phyloP scores from a whole-genome alignment of 148 eudicot genomes.

The Chenopodium album region DNA sequence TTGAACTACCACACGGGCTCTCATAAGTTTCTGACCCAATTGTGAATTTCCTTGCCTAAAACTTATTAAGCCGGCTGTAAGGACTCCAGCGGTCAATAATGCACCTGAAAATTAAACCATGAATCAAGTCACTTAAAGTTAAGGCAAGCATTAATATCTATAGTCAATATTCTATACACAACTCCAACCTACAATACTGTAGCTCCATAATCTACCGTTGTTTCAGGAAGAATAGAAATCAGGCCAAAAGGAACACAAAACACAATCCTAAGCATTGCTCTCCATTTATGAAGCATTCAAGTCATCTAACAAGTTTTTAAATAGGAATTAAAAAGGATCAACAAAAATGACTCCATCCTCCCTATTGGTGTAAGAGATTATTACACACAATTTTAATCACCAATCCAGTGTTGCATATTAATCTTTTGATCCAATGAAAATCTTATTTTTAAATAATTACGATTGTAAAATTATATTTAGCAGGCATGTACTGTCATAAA shows the following conservation, averaged over 20 bases:
- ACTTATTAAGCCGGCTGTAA: conserved; percentile 84
- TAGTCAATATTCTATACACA: not conserved
- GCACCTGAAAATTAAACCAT: conserved; percentile 56
- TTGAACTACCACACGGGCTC: conserved; percentile 90
- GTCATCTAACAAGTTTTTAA: not conserved
- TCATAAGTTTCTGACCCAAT: conserved; percentile 84
- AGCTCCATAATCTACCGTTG: not conserved
- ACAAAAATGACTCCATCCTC: not conserved
- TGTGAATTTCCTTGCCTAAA: conserved; percentile 77
- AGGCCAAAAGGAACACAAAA: not conserved
- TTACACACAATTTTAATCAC: not conserved
- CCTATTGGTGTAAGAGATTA: not conserved
- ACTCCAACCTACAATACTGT: not conserved
- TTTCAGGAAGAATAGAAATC: not conserved
- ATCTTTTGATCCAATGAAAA: not conserved
- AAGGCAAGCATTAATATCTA: not conserved
- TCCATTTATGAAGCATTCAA: not conserved
- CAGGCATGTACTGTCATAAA: not conserved
- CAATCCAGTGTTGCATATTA: not conserved
- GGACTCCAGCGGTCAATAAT: conserved; percentile 78
- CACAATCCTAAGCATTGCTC: not conserved
- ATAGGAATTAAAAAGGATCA: not conserved
- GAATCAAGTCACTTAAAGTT: not conserved
- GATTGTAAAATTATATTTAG: not conserved
- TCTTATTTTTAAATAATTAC: too few species aligned